Percentiles rank a stretch among this genome's conserved stretches.
Evolutionary conservation across 2,329 filamentous ascomycete genomes (phyloP).

Genomic region (Sporothrix humicola): DNA sequence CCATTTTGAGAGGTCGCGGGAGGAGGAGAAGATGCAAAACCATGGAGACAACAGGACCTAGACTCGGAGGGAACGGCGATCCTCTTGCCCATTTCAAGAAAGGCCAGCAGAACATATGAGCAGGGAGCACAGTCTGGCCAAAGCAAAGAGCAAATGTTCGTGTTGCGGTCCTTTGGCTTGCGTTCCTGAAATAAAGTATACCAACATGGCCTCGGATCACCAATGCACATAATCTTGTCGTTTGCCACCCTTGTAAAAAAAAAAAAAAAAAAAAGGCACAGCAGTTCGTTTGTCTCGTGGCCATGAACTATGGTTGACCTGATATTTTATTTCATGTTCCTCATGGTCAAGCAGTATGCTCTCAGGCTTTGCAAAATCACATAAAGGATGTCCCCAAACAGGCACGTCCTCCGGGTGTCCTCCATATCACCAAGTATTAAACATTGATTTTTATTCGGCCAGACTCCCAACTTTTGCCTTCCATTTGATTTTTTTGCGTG

Average conservation of each 20-base stretch:
- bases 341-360: not conserved
- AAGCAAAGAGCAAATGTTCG: too few relatives aligned
- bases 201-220: not conserved
- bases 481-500: not conserved
- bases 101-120: not conserved
- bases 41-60: not conserved
- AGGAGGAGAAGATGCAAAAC: too few relatives aligned
- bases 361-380: not conserved
- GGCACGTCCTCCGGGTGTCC: not conserved
- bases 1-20: not conserved
- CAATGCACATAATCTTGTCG: constrained; percentile 5
- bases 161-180: not conserved
- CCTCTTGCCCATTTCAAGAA: constrained; percentile 13
- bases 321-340: not conserved
- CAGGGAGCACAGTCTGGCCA: not conserved
- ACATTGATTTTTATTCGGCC: not conserved
- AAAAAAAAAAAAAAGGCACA: not conserved
- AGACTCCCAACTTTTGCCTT: not conserved
- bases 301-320: not conserved
- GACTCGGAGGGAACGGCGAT: constrained; percentile 10
- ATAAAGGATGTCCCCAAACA: not conserved
- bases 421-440: not conserved
- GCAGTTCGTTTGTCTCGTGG: constrained; percentile 9
- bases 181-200: not conserved
- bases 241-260: not conserved